Percentiles rank a stretch among this genome's conserved stretches.
Conservation (phyloP, 2,329 filamentous ascomycete species). For the Cadophora gregata region DNA sequence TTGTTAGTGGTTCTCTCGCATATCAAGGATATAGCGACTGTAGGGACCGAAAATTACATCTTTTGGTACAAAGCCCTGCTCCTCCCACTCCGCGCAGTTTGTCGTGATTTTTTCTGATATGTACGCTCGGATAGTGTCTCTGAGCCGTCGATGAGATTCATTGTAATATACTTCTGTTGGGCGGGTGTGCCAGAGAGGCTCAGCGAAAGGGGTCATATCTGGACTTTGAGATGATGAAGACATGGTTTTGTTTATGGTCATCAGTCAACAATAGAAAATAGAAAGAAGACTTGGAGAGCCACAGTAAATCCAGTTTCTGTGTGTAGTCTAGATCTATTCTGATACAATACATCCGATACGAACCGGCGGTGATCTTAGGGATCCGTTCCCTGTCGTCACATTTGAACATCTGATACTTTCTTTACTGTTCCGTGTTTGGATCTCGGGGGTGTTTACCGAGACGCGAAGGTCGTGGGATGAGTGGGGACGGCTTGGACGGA, state of each 20-base stretch:
- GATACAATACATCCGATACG: background rate
- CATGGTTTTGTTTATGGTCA: background rate
- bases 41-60: constrained; percentile 45
- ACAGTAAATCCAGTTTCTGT: background rate
- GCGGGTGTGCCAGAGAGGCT: constrained; percentile 23
- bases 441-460: background rate
- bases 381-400: background rate
- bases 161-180: constrained; percentile 82
- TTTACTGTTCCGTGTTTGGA: background rate
- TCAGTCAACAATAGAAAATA: too few relatives aligned
- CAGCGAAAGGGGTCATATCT: constrained; percentile 33
- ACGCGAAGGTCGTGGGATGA: background rate
- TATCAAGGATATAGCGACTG: too few relatives aligned
- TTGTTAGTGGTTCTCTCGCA: too few relatives aligned
- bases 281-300: background rate
- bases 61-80: constrained; percentile 54
- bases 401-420: background rate
- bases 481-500: background rate
- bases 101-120: constrained; percentile 87
- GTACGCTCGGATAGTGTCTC: constrained; percentile 88
- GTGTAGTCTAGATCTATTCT: background rate
- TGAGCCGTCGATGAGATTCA: constrained; percentile 85
- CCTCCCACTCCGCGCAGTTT: constrained; percentile 91
- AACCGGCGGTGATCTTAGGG: background rate
- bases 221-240: background rate